Conservation (phyloP, 495 filamentous ascomycete genomes). For the Podospora comata region DNA sequence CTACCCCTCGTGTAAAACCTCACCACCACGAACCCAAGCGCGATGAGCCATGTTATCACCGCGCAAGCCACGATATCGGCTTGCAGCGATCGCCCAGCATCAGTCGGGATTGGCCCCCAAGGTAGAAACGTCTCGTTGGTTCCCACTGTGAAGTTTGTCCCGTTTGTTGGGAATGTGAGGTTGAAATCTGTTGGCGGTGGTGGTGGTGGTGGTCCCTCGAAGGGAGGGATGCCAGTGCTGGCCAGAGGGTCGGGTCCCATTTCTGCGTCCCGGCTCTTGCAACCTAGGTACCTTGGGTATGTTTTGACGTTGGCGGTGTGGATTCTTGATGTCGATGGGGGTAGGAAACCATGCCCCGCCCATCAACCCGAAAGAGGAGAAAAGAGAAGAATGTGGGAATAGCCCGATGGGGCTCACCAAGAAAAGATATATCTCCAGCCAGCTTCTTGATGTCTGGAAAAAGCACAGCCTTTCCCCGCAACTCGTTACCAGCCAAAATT, state of each 20-base stretch:
- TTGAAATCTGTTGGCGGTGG: background rate
- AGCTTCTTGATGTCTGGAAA: background rate
- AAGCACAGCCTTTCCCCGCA: background rate
- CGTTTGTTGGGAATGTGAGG: background rate
- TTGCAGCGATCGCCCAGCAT: slow-evolving; percentile 26
- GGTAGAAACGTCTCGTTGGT: background rate
- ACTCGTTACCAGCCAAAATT: background rate
- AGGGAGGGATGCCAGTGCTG: background rate
- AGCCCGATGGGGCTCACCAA: background rate
- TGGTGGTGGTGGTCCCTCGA: background rate
- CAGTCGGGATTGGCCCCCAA: slow-evolving; percentile 19
- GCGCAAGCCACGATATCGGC: slow-evolving; percentile 31
- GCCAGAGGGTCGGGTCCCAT: background rate
- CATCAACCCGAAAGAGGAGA: background rate
- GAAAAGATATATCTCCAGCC: background rate
- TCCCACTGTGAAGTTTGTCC: background rate
- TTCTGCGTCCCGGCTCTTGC: background rate
- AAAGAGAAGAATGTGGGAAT: background rate
- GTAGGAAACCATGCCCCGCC: background rate
- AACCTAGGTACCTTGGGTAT: background rate
- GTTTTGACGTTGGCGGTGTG: background rate
- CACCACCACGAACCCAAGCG: slow-evolving; percentile 25
- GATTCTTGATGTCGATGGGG: background rate
- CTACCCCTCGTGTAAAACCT: slow-evolving; percentile 34
- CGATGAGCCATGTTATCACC: slow-evolving; percentile 28